phyloP scores from a whole-genome alignment of 225 moss, liverwort and hornwort species.

The Polytrichum formosum region DNA sequence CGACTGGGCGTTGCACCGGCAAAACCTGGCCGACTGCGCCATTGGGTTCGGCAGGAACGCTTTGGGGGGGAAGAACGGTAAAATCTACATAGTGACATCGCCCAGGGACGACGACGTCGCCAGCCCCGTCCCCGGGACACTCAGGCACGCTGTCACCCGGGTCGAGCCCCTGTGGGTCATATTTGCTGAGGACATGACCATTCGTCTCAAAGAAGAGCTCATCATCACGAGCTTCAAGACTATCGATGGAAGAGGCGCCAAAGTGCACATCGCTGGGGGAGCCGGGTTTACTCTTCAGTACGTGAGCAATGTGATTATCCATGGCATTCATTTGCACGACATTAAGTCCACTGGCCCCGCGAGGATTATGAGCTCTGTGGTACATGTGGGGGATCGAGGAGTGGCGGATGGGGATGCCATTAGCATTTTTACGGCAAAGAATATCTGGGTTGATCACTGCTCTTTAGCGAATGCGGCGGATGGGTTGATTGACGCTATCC shows the following conservation, averaged over 20 bases:
- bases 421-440: constrained; percentile 40
- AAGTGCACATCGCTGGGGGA: constrained; percentile 36
- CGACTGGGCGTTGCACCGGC: constrained; percentile 14
- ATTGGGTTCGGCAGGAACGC: constrained; percentile 49
- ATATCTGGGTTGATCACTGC: constrained; percentile 83
- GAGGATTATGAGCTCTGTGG: constrained; percentile 43
- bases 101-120: constrained; percentile 27
- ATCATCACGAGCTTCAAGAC: constrained; percentile 63
- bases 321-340: constrained; percentile 59
- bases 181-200: constrained; percentile 39
- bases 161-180: constrained; percentile 45
- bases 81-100: constrained; percentile 49
- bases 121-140: constrained; percentile 38
- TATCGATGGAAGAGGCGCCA: constrained; percentile 49
- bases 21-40: constrained; percentile 32
- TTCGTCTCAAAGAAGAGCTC: constrained; percentile 43
- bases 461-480: constrained; percentile 48
- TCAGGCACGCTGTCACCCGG: constrained; percentile 44
- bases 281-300: constrained; percentile 52
- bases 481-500: constrained; percentile 66
- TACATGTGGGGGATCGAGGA: constrained; percentile 57
- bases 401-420: constrained; percentile 64
- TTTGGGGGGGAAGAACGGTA: constrained; percentile 42
- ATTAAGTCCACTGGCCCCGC: constrained; percentile 57
- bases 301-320: constrained; percentile 55